A percentile compares a stretch with the other conserved stretches of the same genome.
Evolutionary conservation across 148 eudicot genomes (phyloP).

Genomic region (Rheum nobile): DNA sequence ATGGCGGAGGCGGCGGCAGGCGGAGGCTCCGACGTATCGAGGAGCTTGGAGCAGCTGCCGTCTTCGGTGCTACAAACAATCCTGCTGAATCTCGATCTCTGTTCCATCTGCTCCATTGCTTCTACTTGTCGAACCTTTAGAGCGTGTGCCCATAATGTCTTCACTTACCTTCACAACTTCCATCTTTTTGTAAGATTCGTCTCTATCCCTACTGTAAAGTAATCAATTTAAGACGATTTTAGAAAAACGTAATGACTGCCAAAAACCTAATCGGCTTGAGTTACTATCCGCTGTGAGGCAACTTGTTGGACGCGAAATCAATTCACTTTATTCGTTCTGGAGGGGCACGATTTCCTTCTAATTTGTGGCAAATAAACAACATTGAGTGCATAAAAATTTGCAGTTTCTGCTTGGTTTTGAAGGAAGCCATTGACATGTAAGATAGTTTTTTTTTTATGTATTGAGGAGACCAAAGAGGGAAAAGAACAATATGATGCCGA

Average conservation of each 20-base stretch:
- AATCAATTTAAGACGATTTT: neutral
- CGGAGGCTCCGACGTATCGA: neutral
- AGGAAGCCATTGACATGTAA: neutral
- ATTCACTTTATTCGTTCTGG: neutral
- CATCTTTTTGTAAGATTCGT: slow-evolving; percentile 50
- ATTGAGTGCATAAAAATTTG: neutral
- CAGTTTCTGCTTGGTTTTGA: neutral
- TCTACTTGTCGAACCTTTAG: slow-evolving; percentile 64
- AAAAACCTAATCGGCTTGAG: neutral
- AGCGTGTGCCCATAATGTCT: slow-evolving; percentile 50
- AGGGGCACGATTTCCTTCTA: neutral
- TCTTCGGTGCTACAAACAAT: slow-evolving; percentile 55
- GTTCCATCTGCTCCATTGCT: slow-evolving; percentile 70
- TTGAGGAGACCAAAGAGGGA: neutral
- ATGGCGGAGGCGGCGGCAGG: slow-evolving; percentile 4
- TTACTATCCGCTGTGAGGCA: neutral
- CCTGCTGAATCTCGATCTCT: slow-evolving; percentile 59
- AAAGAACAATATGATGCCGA: neutral
- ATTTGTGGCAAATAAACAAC: neutral
- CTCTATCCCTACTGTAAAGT: neutral
- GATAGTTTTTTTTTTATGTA: neutral
- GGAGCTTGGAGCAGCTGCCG: slow-evolving; percentile 48
- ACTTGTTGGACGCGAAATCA: neutral
- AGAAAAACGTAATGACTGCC: neutral
- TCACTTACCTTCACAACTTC: slow-evolving; percentile 55